Percentiles rank a stretch among this genome's conserved stretches.
These are phyloP conservation scores for Phytophthora pini DNA, from an alignment of 352 stramenopile genomes.

Conservation along the genomic window DNA sequence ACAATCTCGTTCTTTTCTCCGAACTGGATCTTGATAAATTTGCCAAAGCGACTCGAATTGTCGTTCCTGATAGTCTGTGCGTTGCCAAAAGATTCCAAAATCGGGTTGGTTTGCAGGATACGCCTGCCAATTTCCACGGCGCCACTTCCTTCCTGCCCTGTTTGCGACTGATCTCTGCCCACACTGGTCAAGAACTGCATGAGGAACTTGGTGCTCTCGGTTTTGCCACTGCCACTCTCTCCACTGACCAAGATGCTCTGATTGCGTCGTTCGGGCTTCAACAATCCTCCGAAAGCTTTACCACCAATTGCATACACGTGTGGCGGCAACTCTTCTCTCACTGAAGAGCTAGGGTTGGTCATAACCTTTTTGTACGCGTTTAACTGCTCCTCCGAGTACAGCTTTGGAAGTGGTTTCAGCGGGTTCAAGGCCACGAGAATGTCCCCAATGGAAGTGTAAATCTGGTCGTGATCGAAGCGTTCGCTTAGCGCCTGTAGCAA, in stretches of 20 bases:
- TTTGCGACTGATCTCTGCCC: slow-evolving; percentile 44
- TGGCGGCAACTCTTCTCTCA: slow-evolving; percentile 49
- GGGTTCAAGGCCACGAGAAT: slow-evolving; percentile 89
- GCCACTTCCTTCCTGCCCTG: slow-evolving; percentile 32
- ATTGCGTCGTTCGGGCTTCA: slow-evolving; percentile 66
- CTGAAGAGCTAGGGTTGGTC: slow-evolving; percentile 13
- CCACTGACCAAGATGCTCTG: slow-evolving; percentile 95
- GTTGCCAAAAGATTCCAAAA: slow-evolving; percentile 98
- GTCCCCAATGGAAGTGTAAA: slow-evolving; percentile 90
- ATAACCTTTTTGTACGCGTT: slow-evolving; percentile 72
- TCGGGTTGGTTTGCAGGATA: slow-evolving; percentile 97
- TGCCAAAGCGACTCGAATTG: slow-evolving; percentile 96
- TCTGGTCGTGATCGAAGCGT: slow-evolving; percentile 74
- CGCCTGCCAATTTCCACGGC: slow-evolving; percentile 82
- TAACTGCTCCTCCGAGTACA: slow-evolving; percentile 71
- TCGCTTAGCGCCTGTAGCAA: slow-evolving; percentile 83
- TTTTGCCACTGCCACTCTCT: slow-evolving; percentile 95
- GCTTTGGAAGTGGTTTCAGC: slow-evolving; percentile 65
- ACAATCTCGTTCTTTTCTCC: slow-evolving; percentile 80
- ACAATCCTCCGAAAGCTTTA: slow-evolving; percentile 83
- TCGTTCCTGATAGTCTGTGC: slow-evolving; percentile 97
- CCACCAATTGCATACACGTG: slow-evolving; percentile 93
- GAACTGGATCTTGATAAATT: slow-evolving; percentile 97
- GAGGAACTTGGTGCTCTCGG: slow-evolving; percentile 96
- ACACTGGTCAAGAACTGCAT: slow-evolving; percentile 96